Evolutionary conservation across 176 grass and related monocot genomes (phyloP).

Genomic region (Panicum miliaceum): DNA sequence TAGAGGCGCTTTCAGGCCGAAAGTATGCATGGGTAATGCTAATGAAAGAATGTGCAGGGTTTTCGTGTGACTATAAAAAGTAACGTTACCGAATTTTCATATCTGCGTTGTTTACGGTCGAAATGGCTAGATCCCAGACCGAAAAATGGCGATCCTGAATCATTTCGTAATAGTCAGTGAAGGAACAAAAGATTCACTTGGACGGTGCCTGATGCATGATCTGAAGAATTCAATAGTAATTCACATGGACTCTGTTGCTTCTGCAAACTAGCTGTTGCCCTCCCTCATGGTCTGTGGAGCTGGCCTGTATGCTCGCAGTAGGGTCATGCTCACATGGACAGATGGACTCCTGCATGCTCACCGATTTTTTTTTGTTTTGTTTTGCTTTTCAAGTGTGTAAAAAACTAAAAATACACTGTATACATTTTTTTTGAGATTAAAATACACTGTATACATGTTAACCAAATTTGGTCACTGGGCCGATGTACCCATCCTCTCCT

Average conservation of each 20-base stretch:
- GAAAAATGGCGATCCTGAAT: too few species aligned
- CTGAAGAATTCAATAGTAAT: not conserved
- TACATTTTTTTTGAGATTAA: too few species aligned
- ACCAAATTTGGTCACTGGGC: not conserved
- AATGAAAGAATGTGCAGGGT: conserved; percentile 43
- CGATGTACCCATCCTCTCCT: not conserved
- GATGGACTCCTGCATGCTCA: too few species aligned
- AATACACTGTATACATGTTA: too few species aligned
- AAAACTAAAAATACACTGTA: too few species aligned
- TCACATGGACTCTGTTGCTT: not conserved
- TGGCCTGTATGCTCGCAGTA: not conserved
- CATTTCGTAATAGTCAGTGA: too few species aligned
- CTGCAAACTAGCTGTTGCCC: not conserved
- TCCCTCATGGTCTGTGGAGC: too few species aligned
- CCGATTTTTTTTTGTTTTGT: too few species aligned
- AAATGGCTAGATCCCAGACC: not conserved
- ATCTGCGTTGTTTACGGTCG: not conserved
- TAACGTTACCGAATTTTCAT: not conserved
- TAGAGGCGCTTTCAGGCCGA: conserved; percentile 28
- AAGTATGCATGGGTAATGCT: conserved; percentile 11
- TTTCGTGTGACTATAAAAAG: not conserved
- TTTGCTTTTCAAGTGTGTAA: too few species aligned
- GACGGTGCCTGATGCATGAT: not conserved
- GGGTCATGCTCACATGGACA: too few species aligned
- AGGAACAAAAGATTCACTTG: not conserved